Evolutionary conservation across 23 red algal species (phyloP), one percentile per base, ranked within the genome.

Genomic region (Gracilaria domingensis): DNA sequence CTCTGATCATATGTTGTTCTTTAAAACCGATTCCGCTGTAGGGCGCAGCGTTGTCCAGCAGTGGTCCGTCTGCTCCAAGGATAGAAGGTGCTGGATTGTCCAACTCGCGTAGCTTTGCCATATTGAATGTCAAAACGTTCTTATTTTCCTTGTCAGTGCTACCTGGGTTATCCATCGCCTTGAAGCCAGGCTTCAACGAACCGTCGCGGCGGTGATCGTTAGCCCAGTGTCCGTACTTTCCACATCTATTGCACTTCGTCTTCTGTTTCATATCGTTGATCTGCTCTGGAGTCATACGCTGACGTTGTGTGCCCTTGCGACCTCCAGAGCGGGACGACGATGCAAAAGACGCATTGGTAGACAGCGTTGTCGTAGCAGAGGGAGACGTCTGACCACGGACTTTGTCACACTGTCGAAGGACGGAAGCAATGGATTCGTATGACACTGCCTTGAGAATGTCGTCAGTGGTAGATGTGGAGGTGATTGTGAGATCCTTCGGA

Each of bases 11-110:
- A 20, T 75, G 30, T 12, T 78, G 24, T 51, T 92, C 47, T 2
- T 21, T 45, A 1, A 40, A 0, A 24, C 89, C 64, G 33, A 92
- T 83, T 21, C 65, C 89, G 70, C 61, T 77, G 65, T 92, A 92
- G 4, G 89, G 89, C 13, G 38, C 64, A 61, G 39, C 78, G 44
- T 75, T 59, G 66, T 92, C 79, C 17, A 92, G 11, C 4, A 92
- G 79, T 4, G 78, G 89, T 33, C 79, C 89, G 5, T 18, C 18
- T n/a, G n/a, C n/a, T n/a, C 1, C 23, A 16, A 38, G 36, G 14
- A 5, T 0, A 0, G 7, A 29, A 4, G 26, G n/a, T 13, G 23
- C 17, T 8, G n/a, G 45, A 17, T 0, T 28, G 6, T 36, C 21
- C 38, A 23, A 25, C 26, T 28, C 23, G 5, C 69, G 8, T 26